Evolutionary conservation across 23 red algal species (phyloP).

Genomic region (Gracilaria vermiculophylla): DNA sequence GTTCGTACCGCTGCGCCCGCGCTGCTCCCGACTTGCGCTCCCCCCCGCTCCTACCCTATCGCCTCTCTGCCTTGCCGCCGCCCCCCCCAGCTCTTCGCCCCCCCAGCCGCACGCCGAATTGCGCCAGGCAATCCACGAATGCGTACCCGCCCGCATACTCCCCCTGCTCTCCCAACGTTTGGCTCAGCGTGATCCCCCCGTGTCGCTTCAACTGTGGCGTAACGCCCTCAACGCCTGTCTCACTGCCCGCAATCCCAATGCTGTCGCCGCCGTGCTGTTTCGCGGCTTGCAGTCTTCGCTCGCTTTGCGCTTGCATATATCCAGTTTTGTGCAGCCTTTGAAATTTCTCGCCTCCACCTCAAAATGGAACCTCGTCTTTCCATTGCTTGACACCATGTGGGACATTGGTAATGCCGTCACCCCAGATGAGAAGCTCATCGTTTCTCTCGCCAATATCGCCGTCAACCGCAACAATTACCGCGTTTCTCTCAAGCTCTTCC

Average conservation of each 20-base stretch:
- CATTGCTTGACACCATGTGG: conserved; percentile 2
- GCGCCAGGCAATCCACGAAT: neutral
- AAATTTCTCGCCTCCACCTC: neutral
- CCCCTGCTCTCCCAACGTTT: neutral
- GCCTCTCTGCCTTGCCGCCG: neutral
- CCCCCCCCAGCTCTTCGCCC: neutral
- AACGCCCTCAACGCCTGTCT: conserved; percentile 13
- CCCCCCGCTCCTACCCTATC: neutral
- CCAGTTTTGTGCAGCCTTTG: neutral
- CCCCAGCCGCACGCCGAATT: neutral
- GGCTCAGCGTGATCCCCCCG: neutral
- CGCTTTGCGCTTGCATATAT: neutral
- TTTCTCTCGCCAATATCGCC: conserved; percentile 35
- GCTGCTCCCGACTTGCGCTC: neutral
- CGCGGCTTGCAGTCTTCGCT: neutral
- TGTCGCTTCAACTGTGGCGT: neutral
- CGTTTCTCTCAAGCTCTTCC: neutral
- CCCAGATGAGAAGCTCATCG: conserved; percentile 33
- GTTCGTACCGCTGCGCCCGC: neutral
- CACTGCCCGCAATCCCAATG: neutral
- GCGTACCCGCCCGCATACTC: neutral
- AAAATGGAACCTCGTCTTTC: conserved; percentile 4
- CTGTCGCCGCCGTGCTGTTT: conserved; percentile 4
- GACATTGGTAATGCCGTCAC: neutral
- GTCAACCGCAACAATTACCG: conserved; percentile 4